A percentile compares a stretch with the other conserved stretches of the same genome.
phyloP scores from a whole-genome alignment of 768 basidiomycete species.

The Trichaptum fuscoviolaceum region DNA sequence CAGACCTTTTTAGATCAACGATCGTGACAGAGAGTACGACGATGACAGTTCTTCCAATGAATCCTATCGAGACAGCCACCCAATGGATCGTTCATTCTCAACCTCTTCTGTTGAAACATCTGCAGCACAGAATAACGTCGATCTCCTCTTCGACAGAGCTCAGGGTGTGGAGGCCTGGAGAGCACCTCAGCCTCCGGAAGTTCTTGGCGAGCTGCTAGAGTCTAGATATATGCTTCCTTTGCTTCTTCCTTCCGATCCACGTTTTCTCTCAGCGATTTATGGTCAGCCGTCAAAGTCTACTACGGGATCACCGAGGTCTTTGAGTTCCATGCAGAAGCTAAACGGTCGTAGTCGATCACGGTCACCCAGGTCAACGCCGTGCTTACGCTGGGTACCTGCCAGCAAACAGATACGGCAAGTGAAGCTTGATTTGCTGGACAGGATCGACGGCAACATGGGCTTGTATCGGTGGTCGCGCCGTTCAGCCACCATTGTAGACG shows the following conservation, averaged over 20 bases:
- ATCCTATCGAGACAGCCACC: conserved; percentile 34
- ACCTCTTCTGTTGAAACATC: conserved; percentile 27
- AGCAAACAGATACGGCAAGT: conserved; percentile 59
- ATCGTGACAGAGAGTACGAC: conserved; percentile 66
- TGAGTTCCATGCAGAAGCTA: neutral
- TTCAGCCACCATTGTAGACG: conserved; percentile 28
- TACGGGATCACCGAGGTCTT: neutral
- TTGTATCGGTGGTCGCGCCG: conserved; percentile 57
- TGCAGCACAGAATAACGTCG: conserved; percentile 53
- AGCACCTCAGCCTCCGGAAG: conserved; percentile 71
- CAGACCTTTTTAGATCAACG: conserved; percentile 46
- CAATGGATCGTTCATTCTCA: conserved; percentile 25
- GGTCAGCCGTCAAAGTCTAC: conserved; percentile 31
- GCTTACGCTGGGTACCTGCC: conserved; percentile 51
- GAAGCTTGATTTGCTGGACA: conserved; percentile 53
- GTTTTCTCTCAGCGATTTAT: conserved; percentile 67
- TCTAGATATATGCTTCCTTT: conserved; percentile 91
- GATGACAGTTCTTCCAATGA: conserved; percentile 44
- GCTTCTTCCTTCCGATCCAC: conserved; percentile 75
- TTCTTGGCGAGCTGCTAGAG: conserved; percentile 87
- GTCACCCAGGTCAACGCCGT: neutral
- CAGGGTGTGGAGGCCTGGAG: conserved; percentile 69
- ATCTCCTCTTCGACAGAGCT: conserved; percentile 70
- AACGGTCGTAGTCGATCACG: neutral
- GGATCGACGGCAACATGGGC: conserved; percentile 63